phyloP scores from a whole-genome alignment of 176 grass and related monocot species.

The Lolium rigidum region DNA sequence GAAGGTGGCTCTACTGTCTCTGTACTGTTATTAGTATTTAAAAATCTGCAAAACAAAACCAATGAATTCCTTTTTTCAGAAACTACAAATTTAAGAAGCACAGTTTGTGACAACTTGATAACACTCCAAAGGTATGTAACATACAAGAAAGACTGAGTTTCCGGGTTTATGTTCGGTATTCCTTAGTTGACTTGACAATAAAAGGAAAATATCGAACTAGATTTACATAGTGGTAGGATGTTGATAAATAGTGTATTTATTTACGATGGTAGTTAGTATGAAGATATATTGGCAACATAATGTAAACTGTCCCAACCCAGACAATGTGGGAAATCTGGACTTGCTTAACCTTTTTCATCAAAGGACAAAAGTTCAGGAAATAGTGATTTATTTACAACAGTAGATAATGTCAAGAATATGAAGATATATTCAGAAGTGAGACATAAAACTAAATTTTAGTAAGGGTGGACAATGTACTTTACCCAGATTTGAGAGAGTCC shows the following conservation, averaged over 20 bases:
- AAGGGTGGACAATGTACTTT: constrained; percentile 35
- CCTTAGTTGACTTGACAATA: not conserved
- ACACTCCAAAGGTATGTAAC: not conserved
- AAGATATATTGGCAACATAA: not conserved
- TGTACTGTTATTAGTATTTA: constrained; percentile 69
- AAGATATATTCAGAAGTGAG: not conserved
- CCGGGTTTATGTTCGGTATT: not conserved
- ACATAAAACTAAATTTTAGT: not conserved
- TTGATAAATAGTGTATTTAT: not conserved
- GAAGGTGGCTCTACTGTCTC: constrained; percentile 71
- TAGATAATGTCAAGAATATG: not conserved
- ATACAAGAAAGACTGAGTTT: not conserved
- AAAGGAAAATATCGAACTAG: not conserved
- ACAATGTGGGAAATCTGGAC: not conserved
- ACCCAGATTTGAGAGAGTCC: constrained; percentile 94
- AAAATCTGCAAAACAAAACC: constrained; percentile 58
- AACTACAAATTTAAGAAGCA: constrained; percentile 15
- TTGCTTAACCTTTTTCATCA: not conserved
- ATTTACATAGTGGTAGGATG: not conserved
- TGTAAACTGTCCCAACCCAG: not conserved
- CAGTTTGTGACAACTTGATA: constrained; percentile 12
- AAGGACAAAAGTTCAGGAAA: not conserved
- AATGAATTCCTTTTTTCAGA: constrained; percentile 12
- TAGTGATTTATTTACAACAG: constrained; percentile 1
- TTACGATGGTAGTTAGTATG: not conserved